A percentile compares a stretch with the other conserved stretches of the same genome.
Evolutionary conservation across 2,329 filamentous ascomycete genomes (phyloP).

Genomic region (Aspergillus tamarii): DNA sequence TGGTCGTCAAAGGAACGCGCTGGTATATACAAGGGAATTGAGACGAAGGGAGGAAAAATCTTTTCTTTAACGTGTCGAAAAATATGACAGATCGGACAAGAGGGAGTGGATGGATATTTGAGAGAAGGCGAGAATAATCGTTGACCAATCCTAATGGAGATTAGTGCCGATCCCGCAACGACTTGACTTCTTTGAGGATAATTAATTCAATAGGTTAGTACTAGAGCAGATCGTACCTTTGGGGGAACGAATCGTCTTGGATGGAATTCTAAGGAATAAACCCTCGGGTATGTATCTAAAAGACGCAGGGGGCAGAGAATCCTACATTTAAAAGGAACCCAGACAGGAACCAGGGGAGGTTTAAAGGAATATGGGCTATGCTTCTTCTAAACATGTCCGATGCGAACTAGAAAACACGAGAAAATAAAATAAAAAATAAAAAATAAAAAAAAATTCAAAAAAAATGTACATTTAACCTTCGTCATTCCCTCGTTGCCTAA

Average conservation of each 20-base stretch:
- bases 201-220: constrained; percentile 10
- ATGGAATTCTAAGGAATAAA: constrained; percentile 5
- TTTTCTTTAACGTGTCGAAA: constrained; percentile 2
- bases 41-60: constrained; percentile 7
- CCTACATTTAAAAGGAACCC: background rate
- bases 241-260: background rate
- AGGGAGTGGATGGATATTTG: constrained; percentile 22
- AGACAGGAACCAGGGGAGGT: background rate
- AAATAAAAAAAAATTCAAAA: background rate
- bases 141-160: constrained; percentile 13
- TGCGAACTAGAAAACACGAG: constrained; percentile 2
- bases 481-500: constrained; percentile 18
- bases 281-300: background rate
- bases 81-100: constrained; percentile 12
- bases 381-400: constrained; percentile 1
- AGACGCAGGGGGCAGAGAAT: background rate
- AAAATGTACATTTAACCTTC: constrained; percentile 11
- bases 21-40: constrained; percentile 12
- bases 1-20: constrained; percentile 91
- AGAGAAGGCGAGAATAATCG: constrained; percentile 20
- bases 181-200: constrained; percentile 14
- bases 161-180: constrained; percentile 22
- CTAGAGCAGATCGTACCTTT: constrained; percentile 11
- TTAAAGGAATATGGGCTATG: background rate
- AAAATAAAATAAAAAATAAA: background rate